Evolutionary conservation across 345 rosid genomes (phyloP).

Genomic region (Pistacia atlantica): DNA sequence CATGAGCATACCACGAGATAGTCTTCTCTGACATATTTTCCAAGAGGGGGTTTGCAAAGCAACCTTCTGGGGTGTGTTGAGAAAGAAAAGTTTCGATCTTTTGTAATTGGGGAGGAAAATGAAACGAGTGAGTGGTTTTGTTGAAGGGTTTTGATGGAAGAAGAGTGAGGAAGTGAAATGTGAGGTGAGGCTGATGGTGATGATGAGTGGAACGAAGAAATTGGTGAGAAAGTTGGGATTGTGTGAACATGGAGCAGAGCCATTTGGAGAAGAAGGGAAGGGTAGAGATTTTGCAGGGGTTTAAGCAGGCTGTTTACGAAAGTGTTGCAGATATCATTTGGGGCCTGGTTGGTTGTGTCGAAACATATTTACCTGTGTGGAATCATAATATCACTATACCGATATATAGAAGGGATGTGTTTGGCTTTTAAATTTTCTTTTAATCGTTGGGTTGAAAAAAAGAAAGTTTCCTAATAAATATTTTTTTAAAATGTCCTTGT

Average conservation of each 20-base stretch:
- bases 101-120: conserved; percentile 23
- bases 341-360: conserved; percentile 18
- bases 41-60: conserved; percentile 73
- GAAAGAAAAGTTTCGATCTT: conserved; percentile 38
- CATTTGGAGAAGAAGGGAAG: conserved; percentile 34
- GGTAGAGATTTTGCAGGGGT: background rate
- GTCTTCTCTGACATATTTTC: conserved; percentile 78
- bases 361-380: background rate
- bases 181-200: background rate
- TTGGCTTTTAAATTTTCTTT: no score
- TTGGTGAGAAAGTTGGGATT: conserved; percentile 23
- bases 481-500: no score
- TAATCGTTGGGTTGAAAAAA: no score
- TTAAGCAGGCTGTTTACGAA: background rate
- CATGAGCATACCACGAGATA: conserved; percentile 72
- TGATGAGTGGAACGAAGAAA: conserved; percentile 18
- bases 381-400: background rate
- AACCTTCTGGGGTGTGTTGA: conserved; percentile 59
- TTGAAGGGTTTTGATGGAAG: conserved; percentile 33
- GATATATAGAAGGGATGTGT: no score
- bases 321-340: background rate
- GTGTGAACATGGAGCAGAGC: conserved; percentile 50
- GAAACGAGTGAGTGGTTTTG: conserved; percentile 31
- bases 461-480: no score
- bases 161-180: conserved; percentile 27